A percentile compares a stretch with the other conserved stretches of the same genome.
Conservation (phyloP, 371 early-diverging fungal genomes). For the Mucor piriformis region DNA sequence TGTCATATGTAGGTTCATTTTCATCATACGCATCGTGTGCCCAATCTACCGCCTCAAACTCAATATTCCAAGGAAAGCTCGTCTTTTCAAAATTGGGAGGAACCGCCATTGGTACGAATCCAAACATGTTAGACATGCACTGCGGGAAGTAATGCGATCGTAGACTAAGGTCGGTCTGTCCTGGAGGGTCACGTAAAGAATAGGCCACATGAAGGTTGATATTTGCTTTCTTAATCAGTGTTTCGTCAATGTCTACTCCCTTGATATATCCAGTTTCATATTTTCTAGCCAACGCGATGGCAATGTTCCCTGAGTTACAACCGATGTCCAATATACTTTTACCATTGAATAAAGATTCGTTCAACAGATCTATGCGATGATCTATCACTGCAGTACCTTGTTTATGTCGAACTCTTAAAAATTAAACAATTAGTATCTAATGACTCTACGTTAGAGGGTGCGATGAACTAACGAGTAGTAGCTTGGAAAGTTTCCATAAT, state of each 20-base stretch:
- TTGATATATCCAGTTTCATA: conserved; percentile 48
- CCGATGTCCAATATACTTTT: conserved; percentile 83
- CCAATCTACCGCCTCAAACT: conserved; percentile 50
- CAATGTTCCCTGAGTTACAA: conserved; percentile 80
- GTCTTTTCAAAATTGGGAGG: conserved; percentile 19
- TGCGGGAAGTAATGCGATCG: conserved; percentile 64
- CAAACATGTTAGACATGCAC: conserved; percentile 59
- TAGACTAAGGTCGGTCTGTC: conserved; percentile 26
- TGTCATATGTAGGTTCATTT: conserved; percentile 58
- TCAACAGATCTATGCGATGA: conserved; percentile 63
- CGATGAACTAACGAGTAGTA: conserved; percentile 35
- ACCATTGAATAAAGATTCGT: conserved; percentile 52
- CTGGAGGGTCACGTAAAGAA: conserved; percentile 44
- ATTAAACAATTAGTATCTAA: neutral
- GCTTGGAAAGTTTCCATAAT: conserved; percentile 31
- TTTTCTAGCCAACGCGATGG: conserved; percentile 61
- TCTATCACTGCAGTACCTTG: conserved; percentile 41
- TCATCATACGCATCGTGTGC: conserved; percentile 24
- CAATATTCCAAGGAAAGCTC: conserved; percentile 67
- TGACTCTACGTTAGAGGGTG: too few relatives aligned
- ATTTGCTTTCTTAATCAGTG: conserved; percentile 67
- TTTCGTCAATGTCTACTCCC: conserved; percentile 83
- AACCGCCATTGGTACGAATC: conserved; percentile 45
- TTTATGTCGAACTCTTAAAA: conserved; percentile 29
- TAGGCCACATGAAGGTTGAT: conserved; percentile 44